Conservation (phyloP, 2,329 filamentous ascomycete species). For the Penicillium sp. region DNA sequence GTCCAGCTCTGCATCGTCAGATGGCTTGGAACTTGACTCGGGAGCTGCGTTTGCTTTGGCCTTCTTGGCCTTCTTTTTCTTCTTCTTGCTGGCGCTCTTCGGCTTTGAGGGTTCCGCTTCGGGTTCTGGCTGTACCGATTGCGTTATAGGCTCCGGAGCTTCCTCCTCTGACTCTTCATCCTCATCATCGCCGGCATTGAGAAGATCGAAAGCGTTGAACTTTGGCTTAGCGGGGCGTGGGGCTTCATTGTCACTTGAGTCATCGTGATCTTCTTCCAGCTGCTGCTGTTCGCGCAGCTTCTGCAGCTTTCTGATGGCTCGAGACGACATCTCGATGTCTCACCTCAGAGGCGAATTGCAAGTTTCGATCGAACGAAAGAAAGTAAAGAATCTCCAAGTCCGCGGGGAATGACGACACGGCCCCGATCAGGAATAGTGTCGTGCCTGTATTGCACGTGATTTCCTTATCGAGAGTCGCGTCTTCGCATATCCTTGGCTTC, state of each 20-base stretch:
- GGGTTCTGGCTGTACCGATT: constrained; percentile 14
- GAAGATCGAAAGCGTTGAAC: constrained; percentile 54
- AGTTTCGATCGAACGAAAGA: background rate
- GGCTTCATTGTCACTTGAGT: constrained; percentile 43
- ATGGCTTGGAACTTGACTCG: constrained; percentile 15
- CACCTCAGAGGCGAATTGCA: background rate
- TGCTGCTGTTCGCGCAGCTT: constrained; percentile 60
- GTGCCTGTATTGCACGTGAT: constrained; percentile 17
- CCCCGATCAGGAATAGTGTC: constrained; percentile 25
- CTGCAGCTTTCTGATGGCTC: constrained; percentile 64
- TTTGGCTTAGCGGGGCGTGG: constrained; percentile 40
- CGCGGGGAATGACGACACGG: constrained; percentile 37
- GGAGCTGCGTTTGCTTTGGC: constrained; percentile 30
- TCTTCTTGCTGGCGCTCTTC: constrained; percentile 59
- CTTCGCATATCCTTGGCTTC: constrained; percentile 7
- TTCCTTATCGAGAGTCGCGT: constrained; percentile 16
- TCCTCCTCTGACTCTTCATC: constrained; percentile 29
- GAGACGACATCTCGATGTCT: constrained; percentile 56
- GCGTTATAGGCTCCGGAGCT: constrained; percentile 28
- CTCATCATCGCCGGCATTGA: constrained; percentile 46
- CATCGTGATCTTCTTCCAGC: constrained; percentile 44
- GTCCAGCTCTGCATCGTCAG: constrained; percentile 47
- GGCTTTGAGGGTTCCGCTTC: constrained; percentile 20
- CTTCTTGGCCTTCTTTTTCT: constrained; percentile 56
- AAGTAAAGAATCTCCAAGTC: constrained; percentile 8